Base-by-base conservation (phyloP, 1,284 basidiomycete species). In the Cryptococcus sp. region DNA sequence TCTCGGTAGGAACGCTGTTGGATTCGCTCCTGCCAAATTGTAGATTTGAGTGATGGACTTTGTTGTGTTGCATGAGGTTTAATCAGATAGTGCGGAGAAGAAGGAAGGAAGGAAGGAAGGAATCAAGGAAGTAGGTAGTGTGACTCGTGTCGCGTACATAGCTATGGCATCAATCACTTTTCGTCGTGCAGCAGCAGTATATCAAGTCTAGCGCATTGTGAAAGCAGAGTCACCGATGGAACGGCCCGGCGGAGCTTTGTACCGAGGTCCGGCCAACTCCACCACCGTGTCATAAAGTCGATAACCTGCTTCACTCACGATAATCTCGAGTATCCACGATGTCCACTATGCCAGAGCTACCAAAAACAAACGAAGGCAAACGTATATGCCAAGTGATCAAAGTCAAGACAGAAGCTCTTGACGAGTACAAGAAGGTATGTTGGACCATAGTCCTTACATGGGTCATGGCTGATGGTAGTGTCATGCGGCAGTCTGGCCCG, bases 341-440 rank as follows among this genome's bases (percentile, higher is more conserved):
- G 16, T 39, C 36, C 36, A 56, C 64, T 7, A 52, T 60, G 36
- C 56, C 69, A 3, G 50, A 59, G 18, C 52, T 73, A 3, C 74
- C 74, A 1, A 60, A 63, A 64, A 70, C 73, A 55, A 48, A 78
- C 74, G 63, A 75, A 53, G 75, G 79, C 10, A 83, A 82, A 71
- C 81, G 85, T 36, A 77, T 87, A 52, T 87, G 85, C 66, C 86
- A 88, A 64, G 80, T 88, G 52, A 85, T 88, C 70, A 83, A 85
- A 79, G 81, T 88, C 56, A 85, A 83, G 67, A 82, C 85, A 0
- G 79, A 81, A 28, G 73, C 77, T 2, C 76, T 80, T 41, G 81
- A 79, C 5, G 85, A 87, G 64, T 90, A 89, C 77, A 85, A 82
- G 61, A 72, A 71, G 64, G 76, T 73, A 43, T 41, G 66, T 51